Conservation (phyloP, 169 alveolate species). For the Plasmodium coatneyi region DNA sequence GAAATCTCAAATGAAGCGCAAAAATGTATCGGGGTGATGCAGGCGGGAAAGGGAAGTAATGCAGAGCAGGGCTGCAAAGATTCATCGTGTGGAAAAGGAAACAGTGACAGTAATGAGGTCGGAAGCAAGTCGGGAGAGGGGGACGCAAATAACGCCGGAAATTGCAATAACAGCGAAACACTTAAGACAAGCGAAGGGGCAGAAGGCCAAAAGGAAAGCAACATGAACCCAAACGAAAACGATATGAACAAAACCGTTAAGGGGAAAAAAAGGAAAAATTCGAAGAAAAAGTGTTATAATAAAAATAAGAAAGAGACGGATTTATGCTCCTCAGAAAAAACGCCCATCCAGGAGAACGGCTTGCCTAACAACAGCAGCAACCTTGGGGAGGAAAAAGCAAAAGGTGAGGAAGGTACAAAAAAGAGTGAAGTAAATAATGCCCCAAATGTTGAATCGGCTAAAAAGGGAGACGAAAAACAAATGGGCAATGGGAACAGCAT, state of each 20-base stretch:
- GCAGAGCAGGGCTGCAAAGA: background rate
- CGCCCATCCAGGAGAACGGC: background rate
- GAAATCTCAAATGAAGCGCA: background rate
- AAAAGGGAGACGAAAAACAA: background rate
- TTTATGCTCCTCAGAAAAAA: background rate
- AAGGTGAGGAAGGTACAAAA: background rate
- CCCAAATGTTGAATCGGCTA: background rate
- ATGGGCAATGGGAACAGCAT: background rate
- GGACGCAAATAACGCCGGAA: background rate
- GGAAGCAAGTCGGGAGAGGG: background rate
- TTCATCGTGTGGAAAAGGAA: background rate
- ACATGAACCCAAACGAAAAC: background rate
- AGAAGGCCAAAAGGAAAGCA: background rate
- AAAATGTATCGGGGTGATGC: background rate
- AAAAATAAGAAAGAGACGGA: background rate
- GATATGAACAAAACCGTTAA: background rate
- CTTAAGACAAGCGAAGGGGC: background rate
- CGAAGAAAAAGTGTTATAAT: background rate
- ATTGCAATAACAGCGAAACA: background rate
- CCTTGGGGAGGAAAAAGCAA: background rate
- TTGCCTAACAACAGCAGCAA: background rate
- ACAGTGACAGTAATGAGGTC: conserved; percentile 1
- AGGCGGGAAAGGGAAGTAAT: background rate
- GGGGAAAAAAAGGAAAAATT: background rate
- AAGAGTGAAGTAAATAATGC: background rate